Evolutionary conservation across 805 yeast species (phyloP).

Genomic region (Saturnispora besseyi): DNA sequence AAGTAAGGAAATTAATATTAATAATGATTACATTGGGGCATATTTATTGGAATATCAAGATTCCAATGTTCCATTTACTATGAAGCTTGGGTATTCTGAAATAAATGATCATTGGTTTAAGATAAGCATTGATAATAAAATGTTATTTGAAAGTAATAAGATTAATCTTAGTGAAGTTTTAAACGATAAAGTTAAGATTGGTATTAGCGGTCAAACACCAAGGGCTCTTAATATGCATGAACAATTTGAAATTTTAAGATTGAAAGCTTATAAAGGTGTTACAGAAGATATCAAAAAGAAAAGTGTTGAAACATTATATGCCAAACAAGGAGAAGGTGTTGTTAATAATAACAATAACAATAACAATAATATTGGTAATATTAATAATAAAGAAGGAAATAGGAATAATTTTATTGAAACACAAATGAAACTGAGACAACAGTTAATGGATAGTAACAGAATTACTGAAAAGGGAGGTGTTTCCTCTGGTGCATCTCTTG

Average conservation of each 20-base stretch:
- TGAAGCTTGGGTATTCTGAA: slow-evolving; percentile 52
- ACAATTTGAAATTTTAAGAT: slow-evolving; percentile 53
- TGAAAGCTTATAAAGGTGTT: slow-evolving; percentile 46
- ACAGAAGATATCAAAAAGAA: slow-evolving; percentile 19
- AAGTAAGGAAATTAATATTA: slow-evolving; percentile 25
- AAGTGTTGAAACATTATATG: slow-evolving; percentile 20
- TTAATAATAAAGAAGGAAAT: neutral
- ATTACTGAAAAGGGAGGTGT: neutral
- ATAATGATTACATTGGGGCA: slow-evolving; percentile 23
- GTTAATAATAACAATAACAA: neutral
- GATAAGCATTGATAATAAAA: slow-evolving; percentile 62
- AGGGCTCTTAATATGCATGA: slow-evolving; percentile 34
- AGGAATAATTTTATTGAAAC: neutral
- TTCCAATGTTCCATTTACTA: slow-evolving; percentile 59
- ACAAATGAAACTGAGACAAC: neutral
- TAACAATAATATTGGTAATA: neutral
- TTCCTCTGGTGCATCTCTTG: neutral
- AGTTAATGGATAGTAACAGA: neutral
- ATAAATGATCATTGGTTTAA: slow-evolving; percentile 29
- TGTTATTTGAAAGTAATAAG: slow-evolving; percentile 58
- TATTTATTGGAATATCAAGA: slow-evolving; percentile 43
- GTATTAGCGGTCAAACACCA: slow-evolving; percentile 43
- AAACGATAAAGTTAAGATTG: slow-evolving; percentile 35
- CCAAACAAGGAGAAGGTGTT: slow-evolving; percentile 16
- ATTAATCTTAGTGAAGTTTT: slow-evolving; percentile 34